These are phyloP conservation scores for Phytophthora pini DNA, from an alignment of 352 stramenopile genomes.

Conservation along the genomic window DNA sequence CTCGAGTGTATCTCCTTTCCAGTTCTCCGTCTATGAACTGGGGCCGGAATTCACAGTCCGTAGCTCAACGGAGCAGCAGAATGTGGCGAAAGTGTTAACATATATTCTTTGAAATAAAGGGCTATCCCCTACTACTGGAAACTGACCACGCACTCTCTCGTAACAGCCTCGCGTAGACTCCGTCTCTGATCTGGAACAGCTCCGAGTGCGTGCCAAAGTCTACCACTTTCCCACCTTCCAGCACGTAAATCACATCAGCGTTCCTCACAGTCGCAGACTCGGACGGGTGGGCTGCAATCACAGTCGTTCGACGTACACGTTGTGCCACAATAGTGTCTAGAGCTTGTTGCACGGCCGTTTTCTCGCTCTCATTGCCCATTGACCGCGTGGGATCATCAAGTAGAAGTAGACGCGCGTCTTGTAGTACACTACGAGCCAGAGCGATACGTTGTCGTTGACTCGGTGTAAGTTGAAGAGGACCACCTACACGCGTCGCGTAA, in stretches of 20 bases:
- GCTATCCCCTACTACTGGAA: constrained; percentile 10
- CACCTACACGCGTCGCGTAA: constrained; percentile 95
- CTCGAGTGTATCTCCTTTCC: constrained; percentile 20
- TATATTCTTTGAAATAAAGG: constrained; percentile 35
- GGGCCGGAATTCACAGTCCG: constrained; percentile 31
- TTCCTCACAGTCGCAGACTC: constrained; percentile 43
- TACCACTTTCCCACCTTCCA: constrained; percentile 28
- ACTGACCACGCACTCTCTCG: constrained; percentile 29
- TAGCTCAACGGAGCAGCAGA: constrained; percentile 22
- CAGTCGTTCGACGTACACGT: constrained; percentile 42
- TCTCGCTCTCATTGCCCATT: constrained; percentile 78
- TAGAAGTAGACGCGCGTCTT: constrained; percentile 87
- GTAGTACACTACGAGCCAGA: constrained; percentile 93
- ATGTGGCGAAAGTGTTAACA: constrained; percentile 31
- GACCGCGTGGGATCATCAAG: constrained; percentile 90
- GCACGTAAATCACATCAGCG: constrained; percentile 45
- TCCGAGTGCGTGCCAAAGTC: constrained; percentile 52
- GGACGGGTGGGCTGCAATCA: constrained; percentile 50
- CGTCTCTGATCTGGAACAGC: constrained; percentile 29
- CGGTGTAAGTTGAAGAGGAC: constrained; percentile 68
- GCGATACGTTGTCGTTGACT: constrained; percentile 86
- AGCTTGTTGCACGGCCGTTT: constrained; percentile 62
- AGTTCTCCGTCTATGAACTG: constrained; percentile 38
- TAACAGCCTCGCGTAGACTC: constrained; percentile 28
- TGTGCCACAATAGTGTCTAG: constrained; percentile 50